Evolutionary conservation across 345 rosid species (phyloP).

Genomic region (Linum trigynum): DNA sequence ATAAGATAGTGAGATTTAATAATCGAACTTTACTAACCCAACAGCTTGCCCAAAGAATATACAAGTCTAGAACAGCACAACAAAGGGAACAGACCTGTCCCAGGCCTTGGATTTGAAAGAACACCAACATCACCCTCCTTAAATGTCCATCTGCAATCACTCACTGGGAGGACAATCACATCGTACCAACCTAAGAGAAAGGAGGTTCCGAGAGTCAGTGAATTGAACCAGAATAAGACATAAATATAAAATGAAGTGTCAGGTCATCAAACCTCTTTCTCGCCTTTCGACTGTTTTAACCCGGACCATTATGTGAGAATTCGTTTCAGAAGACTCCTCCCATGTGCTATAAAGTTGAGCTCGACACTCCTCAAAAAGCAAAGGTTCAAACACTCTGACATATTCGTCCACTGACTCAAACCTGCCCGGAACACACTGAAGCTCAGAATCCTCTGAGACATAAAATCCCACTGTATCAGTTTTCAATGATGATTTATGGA

Average conservation of each 20-base stretch:
- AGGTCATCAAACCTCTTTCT: conserved; percentile 71
- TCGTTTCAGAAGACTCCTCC: conserved; percentile 85
- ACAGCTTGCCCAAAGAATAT: neutral
- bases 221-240: conserved; percentile 3
- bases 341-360: conserved; percentile 92
- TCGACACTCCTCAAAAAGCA: conserved; percentile 98
- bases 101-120: conserved; percentile 75
- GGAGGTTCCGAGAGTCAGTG: conserved; percentile 6
- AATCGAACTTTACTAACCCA: neutral
- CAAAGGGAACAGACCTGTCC: conserved; percentile 40
- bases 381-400: conserved; percentile 89
- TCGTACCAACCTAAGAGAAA: conserved; percentile 79
- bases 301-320: conserved; percentile 59
- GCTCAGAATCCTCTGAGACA: conserved; percentile 77
- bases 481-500: neutral
- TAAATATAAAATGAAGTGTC: neutral
- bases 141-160: conserved; percentile 83
- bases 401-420: conserved; percentile 91
- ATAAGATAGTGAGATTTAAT: conserved; percentile 9
- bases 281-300: conserved; percentile 78
- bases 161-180: conserved; percentile 59
- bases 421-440: conserved; percentile 78
- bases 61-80: neutral
- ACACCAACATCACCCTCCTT: conserved; percentile 99
- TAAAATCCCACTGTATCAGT: conserved; percentile 6